Percentiles rank a stretch among this genome's conserved stretches.
Conservation (phyloP, 352 stramenopile species). For the Sclerospora graminicola region DNA sequence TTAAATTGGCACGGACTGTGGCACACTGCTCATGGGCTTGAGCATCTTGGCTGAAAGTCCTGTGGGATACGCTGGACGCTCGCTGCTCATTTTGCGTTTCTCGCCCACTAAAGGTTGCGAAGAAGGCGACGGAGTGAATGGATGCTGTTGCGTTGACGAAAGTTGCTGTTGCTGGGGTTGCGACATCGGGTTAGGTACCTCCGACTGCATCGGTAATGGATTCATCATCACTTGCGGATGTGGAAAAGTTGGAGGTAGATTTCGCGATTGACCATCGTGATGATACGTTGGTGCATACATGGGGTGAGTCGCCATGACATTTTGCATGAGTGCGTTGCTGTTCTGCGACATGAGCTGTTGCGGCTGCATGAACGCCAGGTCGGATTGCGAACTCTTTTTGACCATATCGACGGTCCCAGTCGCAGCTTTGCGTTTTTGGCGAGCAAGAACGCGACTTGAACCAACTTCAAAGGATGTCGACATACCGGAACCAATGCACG, state of each 20-base stretch:
- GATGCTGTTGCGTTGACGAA: slow-evolving; percentile 4
- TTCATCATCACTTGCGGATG: slow-evolving; percentile 48
- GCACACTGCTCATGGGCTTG: slow-evolving; percentile 26
- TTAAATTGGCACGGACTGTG: slow-evolving; percentile 32
- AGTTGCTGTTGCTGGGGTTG: slow-evolving; percentile 1
- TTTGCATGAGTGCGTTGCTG: slow-evolving; percentile 20
- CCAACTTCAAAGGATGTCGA: slow-evolving; percentile 80
- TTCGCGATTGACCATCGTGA: slow-evolving; percentile 25
- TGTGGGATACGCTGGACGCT: slow-evolving; percentile 24
- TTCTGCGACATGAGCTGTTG: slow-evolving; percentile 26
- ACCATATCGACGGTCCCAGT: slow-evolving; percentile 17
- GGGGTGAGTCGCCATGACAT: slow-evolving; percentile 21
- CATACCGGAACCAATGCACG: slow-evolving; percentile 80
- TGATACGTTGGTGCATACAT: slow-evolving; percentile 21
- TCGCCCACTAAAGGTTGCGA: slow-evolving; percentile 15
- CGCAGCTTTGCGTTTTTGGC: slow-evolving; percentile 77
- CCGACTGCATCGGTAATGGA: slow-evolving; percentile 19
- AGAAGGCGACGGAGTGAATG: slow-evolving; percentile 1
- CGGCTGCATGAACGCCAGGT: slow-evolving; percentile 20
- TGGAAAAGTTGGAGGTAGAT: slow-evolving; percentile 38
- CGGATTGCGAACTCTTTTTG: slow-evolving; percentile 15
- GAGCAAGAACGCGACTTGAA: slow-evolving; percentile 69
- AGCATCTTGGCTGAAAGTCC: slow-evolving; percentile 29
- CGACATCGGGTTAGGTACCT: slow-evolving; percentile 28
- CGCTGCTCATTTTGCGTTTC: slow-evolving; percentile 45